Evolutionary conservation across 2,329 filamentous ascomycete species (phyloP), one percentile per base, ranked within the genome.

Genomic region (Botrytis deweyae): DNA sequence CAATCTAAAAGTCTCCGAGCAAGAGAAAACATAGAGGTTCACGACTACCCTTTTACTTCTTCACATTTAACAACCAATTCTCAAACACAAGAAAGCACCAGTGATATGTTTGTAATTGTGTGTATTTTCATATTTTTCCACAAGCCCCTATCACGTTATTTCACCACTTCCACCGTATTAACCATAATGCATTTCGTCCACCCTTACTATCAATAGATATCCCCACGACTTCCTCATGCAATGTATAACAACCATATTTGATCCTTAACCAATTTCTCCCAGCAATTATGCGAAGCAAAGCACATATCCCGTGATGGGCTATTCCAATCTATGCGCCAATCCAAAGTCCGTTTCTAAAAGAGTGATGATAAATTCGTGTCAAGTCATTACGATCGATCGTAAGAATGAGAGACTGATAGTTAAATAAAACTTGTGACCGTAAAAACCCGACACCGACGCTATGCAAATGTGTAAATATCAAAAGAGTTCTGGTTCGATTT

Each of bases 381-480:
- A 69, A 73, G 70, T 61, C 73, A 58, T 72, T 59, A 68, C 63
- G 73, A 61, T 73, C 74, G 44, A 61, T 73, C 74, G 55, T 73
- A 62, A 68, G 44, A 74, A 73, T 36, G 74, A 75, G 49, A 73
- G 71, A 61, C 71, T 72, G 16, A 49, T 72, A 61, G 71, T 72
- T 72, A 40, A 72, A 72, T 55, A 52, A 64, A 65, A 72, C 14
- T 44, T 66, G 12, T 69, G 64, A 72, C 64, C 71, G 71, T 67
- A 72, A 49, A 72, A 65, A 59, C 64, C 49, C 46, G 61, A 69
- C 64, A 58, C 71, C 71, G 12, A 68, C 64, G 71, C 64, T 72
- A 72, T 72, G 71, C 71, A 72, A 75, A 68, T 74, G 72, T 64
- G 59, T 66, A 72, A 74, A 74, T 66, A 55, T 65, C 72, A 74